Percentiles rank a stretch among this genome's conserved stretches.
Conservation (phyloP, 2,329 filamentous ascomycete species). For the Didymella exigua region DNA sequence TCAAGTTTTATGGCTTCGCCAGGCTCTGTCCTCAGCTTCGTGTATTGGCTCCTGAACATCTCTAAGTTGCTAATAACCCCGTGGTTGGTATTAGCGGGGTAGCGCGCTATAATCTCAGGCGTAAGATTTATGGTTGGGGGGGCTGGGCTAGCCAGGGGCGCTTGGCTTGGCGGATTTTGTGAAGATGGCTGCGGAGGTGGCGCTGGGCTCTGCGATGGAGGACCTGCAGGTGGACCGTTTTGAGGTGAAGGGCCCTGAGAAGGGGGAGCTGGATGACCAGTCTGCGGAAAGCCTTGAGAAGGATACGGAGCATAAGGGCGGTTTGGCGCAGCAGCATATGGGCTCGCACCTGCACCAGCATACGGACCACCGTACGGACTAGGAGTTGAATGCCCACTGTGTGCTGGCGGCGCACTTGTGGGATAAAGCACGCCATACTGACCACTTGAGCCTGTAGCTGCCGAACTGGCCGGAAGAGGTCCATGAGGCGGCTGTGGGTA, state of each 20-base stretch:
- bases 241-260: slow-evolving; percentile 21
- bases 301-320: slow-evolving; percentile 40
- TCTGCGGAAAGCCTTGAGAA: slow-evolving; percentile 27
- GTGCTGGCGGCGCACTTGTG: slow-evolving; percentile 36
- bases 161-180: slow-evolving; percentile 7
- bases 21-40: slow-evolving; percentile 29
- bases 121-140: slow-evolving; percentile 13
- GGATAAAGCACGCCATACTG: slow-evolving; percentile 46
- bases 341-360: slow-evolving; percentile 35
- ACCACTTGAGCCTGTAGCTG: slow-evolving; percentile 29
- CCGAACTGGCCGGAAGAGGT: slow-evolving; percentile 29
- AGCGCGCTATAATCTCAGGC: slow-evolving; percentile 37
- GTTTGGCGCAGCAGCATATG: slow-evolving; percentile 33
- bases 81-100: slow-evolving; percentile 35
- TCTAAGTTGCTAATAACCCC: slow-evolving; percentile 43
- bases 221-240: slow-evolving; percentile 1
- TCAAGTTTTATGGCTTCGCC: slow-evolving; percentile 40
- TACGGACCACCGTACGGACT: slow-evolving; percentile 40
- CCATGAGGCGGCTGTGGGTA: slow-evolving; percentile 38
- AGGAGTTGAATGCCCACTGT: slow-evolving; percentile 27
- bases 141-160: slow-evolving; percentile 2
- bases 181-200: slow-evolving; percentile 11
- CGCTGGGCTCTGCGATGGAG: slow-evolving; percentile 12
- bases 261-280: slow-evolving; percentile 25
- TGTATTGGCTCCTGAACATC: slow-evolving; percentile 41